Evolutionary conservation across 805 yeast genomes (phyloP).

Genomic region (Zygosaccharomyces gambellarensis): DNA sequence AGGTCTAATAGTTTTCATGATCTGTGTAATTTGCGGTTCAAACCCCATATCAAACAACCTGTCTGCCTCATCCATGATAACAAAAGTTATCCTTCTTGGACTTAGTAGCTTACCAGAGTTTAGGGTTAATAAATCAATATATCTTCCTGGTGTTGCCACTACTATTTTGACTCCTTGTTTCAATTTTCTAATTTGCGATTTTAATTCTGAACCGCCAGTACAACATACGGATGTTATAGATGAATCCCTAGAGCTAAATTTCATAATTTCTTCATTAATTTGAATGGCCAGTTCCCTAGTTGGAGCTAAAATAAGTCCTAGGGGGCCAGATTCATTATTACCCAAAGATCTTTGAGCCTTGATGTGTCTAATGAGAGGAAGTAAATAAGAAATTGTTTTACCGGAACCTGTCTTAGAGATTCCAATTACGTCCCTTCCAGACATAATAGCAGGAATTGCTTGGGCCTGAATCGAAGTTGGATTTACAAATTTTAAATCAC

Average conservation of each 20-base stretch:
- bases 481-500: slow-evolving; percentile 44
- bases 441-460: slow-evolving; percentile 84
- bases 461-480: slow-evolving; percentile 92
- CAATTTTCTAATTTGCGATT: slow-evolving; percentile 72
- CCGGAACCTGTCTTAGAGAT: slow-evolving; percentile 97
- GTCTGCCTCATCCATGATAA: slow-evolving; percentile 95
- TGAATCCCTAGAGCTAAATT: slow-evolving; percentile 41
- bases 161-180: slow-evolving; percentile 75
- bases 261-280: slow-evolving; percentile 59
- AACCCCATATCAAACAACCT: slow-evolving; percentile 96
- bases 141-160: slow-evolving; percentile 93
- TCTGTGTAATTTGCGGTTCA: slow-evolving; percentile 88
- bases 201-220: slow-evolving; percentile 85
- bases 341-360: slow-evolving; percentile 58
- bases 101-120: slow-evolving; percentile 70
- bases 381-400: slow-evolving; percentile 79
- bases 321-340: slow-evolving; percentile 59
- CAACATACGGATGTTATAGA: slow-evolving; percentile 64
- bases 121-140: slow-evolving; percentile 81
- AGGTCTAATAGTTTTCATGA: slow-evolving; percentile 70
- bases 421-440: slow-evolving; percentile 86
- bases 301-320: slow-evolving; percentile 78
- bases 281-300: slow-evolving; percentile 90
- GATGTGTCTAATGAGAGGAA: slow-evolving; percentile 82
- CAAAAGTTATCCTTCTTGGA: slow-evolving; percentile 63